Percentiles rank a stretch among this genome's conserved stretches.
Conservation (phyloP, 495 filamentous ascomycete genomes). For the Jackrogersella minutella region DNA sequence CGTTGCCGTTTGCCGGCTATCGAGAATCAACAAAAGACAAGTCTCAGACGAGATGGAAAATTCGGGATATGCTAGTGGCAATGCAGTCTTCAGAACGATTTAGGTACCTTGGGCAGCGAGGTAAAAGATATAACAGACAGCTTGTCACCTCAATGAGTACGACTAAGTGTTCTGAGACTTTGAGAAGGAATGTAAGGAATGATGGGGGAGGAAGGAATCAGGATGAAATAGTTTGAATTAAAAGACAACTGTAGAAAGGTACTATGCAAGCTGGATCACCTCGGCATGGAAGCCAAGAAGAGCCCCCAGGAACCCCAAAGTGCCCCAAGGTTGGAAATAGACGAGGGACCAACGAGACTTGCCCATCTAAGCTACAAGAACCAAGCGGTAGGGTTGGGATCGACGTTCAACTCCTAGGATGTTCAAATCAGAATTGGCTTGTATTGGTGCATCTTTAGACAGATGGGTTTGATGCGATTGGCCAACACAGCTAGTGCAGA, state of each 20-base stretch:
- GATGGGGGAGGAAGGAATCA: constrained; percentile 13
- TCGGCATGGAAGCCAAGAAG: constrained; percentile 23
- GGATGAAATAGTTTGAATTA: constrained; percentile 27
- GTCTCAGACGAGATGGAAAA: constrained; percentile 1
- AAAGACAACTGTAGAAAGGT: constrained; percentile 11
- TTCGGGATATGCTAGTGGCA: not conserved
- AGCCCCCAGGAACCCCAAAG: constrained; percentile 14
- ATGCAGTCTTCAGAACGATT: constrained; percentile 3
- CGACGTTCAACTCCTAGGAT: constrained; percentile 40
- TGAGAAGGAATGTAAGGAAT: constrained; percentile 8
- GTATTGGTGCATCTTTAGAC: constrained; percentile 33
- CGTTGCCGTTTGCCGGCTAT: constrained; percentile 12
- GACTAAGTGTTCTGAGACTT: not conserved
- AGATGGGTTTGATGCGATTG: constrained; percentile 38
- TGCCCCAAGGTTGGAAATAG: constrained; percentile 2
- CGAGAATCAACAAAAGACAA: constrained; percentile 1
- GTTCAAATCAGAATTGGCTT: constrained; percentile 35
- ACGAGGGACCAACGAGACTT: constrained; percentile 32
- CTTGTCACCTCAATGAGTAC: constrained; percentile 6
- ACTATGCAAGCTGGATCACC: constrained; percentile 20
- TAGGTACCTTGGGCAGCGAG: not conserved
- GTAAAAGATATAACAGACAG: constrained; percentile 11
- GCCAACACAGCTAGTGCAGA: constrained; percentile 23
- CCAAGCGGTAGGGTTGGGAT: constrained; percentile 38
- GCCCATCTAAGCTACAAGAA: constrained; percentile 25